These are phyloP conservation scores for Septoria petroselini DNA, from an alignment of 2,329 filamentous ascomycete species.

Conservation along the genomic window DNA sequence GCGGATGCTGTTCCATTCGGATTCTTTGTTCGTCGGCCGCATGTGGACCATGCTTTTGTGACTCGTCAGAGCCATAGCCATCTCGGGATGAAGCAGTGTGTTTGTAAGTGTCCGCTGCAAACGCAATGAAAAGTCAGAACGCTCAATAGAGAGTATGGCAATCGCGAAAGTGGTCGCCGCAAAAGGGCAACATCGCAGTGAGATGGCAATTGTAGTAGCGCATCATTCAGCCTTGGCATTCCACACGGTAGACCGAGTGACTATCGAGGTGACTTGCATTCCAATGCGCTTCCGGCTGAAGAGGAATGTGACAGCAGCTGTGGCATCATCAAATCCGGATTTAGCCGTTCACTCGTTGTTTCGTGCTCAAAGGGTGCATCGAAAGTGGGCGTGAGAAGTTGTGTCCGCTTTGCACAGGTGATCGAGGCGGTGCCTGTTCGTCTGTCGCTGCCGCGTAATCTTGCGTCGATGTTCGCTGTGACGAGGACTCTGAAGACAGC, in stretches of 20 bases:
- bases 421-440: slow-evolving; percentile 8
- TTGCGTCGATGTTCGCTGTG: not conserved
- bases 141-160: too few relatives aligned
- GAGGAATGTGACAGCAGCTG: slow-evolving; percentile 4
- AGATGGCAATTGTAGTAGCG: slow-evolving; percentile 31
- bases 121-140: too few relatives aligned
- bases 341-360: not conserved
- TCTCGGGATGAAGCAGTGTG: too few relatives aligned
- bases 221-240: slow-evolving; percentile 27
- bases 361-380: not conserved
- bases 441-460: slow-evolving; percentile 2
- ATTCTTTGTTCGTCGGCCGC: slow-evolving; percentile 51
- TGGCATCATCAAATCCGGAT: slow-evolving; percentile 1
- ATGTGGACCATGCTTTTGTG: slow-evolving; percentile 36
- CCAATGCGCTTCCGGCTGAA: slow-evolving; percentile 18
- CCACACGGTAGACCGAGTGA: slow-evolving; percentile 29
- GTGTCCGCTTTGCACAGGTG: slow-evolving; percentile 1
- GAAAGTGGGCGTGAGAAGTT: slow-evolving; percentile 10
- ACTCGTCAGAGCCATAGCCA: slow-evolving; percentile 29
- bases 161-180: slow-evolving; percentile 22
- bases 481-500: not conserved
- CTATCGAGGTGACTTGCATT: slow-evolving; percentile 27
- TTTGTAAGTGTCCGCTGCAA: too few relatives aligned
- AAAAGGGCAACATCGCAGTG: slow-evolving; percentile 19
- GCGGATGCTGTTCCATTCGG: slow-evolving; percentile 56